A percentile compares a stretch with the other conserved stretches of the same genome.
phyloP scores from a whole-genome alignment of 192 early-diverging fungal species.

The Backusella liffmaniae region DNA sequence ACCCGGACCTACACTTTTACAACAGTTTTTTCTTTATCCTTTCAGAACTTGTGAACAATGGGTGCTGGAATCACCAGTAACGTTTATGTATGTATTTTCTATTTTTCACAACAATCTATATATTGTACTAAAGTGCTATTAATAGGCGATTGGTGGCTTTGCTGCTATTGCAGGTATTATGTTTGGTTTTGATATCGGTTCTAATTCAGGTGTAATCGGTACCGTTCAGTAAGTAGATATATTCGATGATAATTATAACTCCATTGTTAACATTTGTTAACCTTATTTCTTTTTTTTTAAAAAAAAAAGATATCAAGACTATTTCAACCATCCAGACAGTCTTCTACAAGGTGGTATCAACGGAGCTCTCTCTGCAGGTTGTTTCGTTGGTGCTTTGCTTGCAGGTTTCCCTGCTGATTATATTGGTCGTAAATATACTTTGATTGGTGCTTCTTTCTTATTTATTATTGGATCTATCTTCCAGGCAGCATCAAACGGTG shows the following conservation, averaged over 20 bases:
- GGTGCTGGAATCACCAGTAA: slow-evolving; percentile 1
- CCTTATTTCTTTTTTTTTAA: background rate
- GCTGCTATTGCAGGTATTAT: slow-evolving; percentile 56
- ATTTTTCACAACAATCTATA: background rate
- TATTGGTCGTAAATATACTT: slow-evolving; percentile 66
- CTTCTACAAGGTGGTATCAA: slow-evolving; percentile 62
- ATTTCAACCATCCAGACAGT: slow-evolving; percentile 54
- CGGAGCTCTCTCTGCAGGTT: slow-evolving; percentile 68
- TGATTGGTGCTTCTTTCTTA: slow-evolving; percentile 60
- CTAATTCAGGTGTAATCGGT: slow-evolving; percentile 43
- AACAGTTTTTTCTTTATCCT: background rate
- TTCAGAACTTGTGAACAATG: background rate
- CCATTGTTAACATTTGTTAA: background rate
- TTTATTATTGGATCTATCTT: slow-evolving; percentile 77
- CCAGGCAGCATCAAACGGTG: slow-evolving; percentile 59
- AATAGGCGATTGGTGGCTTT: slow-evolving; percentile 41
- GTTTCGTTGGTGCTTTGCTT: slow-evolving; percentile 69
- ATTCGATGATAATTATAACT: background rate
- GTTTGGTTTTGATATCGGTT: slow-evolving; percentile 55
- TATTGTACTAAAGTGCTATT: background rate
- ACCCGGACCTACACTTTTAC: background rate
- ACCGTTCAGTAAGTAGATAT: slow-evolving; percentile 21
- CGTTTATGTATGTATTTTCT: slow-evolving; percentile 8
- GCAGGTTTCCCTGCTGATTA: slow-evolving; percentile 69
- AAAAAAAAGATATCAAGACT: slow-evolving; percentile 44